phyloP scores from a whole-genome alignment of 352 stramenopile genomes.

The Aphanomyces invadans region DNA sequence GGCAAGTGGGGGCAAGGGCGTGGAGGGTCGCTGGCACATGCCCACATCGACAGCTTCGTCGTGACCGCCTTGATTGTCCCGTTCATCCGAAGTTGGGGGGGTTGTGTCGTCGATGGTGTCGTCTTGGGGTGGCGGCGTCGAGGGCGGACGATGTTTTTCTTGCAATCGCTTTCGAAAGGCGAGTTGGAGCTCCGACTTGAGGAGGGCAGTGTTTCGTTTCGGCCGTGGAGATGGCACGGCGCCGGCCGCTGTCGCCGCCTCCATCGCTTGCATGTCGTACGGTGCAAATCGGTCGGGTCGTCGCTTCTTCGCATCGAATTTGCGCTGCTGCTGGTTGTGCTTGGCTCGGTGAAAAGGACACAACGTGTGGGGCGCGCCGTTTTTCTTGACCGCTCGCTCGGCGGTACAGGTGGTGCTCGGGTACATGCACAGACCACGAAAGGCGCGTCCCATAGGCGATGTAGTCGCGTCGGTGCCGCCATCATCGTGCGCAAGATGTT shows the following conservation, averaged over 20 bases:
- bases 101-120: too few species aligned
- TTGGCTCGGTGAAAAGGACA: slow-evolving; percentile 29
- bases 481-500: neutral
- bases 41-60: neutral
- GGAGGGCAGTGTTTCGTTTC: too few species aligned
- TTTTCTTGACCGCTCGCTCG: slow-evolving; percentile 27
- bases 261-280: neutral
- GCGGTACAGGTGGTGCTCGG: slow-evolving; percentile 24
- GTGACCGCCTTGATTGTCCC: neutral
- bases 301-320: slow-evolving; percentile 26
- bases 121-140: too few species aligned
- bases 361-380: slow-evolving; percentile 28
- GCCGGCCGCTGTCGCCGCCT: neutral
- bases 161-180: neutral
- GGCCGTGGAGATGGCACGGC: neutral
- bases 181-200: neutral
- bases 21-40: neutral
- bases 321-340: slow-evolving; percentile 29
- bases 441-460: neutral
- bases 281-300: neutral
- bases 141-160: too few species aligned
- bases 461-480: neutral
- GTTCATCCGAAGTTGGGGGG: neutral
- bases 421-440: slow-evolving; percentile 22
- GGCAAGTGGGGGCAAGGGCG: neutral